Conservation (phyloP, 805 yeast species). For the Candida argentea region DNA sequence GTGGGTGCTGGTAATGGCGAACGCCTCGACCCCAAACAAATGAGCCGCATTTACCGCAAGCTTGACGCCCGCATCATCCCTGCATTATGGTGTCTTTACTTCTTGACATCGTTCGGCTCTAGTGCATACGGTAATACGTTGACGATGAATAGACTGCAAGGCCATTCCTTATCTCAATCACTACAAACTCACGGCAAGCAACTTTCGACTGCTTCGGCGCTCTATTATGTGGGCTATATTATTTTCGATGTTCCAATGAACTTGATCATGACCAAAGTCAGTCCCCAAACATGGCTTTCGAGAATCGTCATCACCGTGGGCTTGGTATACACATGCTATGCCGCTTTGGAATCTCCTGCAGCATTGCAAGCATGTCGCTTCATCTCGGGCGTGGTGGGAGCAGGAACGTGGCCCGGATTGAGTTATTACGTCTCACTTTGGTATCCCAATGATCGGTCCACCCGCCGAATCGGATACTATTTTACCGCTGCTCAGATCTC, state of each 20-base stretch:
- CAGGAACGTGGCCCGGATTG: slow-evolving; percentile 90
- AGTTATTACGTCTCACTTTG: slow-evolving; percentile 73
- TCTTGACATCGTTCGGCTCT: slow-evolving; percentile 68
- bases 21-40: slow-evolving; percentile 13
- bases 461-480: slow-evolving; percentile 76
- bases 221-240: slow-evolving; percentile 75
- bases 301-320: slow-evolving; percentile 75
- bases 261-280: slow-evolving; percentile 67
- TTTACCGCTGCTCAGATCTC: slow-evolving; percentile 89
- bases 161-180: slow-evolving; percentile 50
- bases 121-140: slow-evolving; percentile 70
- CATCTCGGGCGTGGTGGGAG: slow-evolving; percentile 66
- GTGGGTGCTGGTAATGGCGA: slow-evolving; percentile 3
- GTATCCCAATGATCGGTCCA: slow-evolving; percentile 73
- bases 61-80: slow-evolving; percentile 69
- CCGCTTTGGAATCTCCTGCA: slow-evolving; percentile 41
- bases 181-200: slow-evolving; percentile 46
- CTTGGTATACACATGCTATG: slow-evolving; percentile 63
- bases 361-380: slow-evolving; percentile 68
- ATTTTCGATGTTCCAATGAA: slow-evolving; percentile 86
- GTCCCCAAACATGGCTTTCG: slow-evolving; percentile 80
- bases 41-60: slow-evolving; percentile 49
- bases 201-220: slow-evolving; percentile 65
- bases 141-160: slow-evolving; percentile 59
- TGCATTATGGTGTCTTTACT: slow-evolving; percentile 71